Conservation (phyloP, 2,329 filamentous ascomycete genomes). For the Fusarium verticillioides region DNA sequence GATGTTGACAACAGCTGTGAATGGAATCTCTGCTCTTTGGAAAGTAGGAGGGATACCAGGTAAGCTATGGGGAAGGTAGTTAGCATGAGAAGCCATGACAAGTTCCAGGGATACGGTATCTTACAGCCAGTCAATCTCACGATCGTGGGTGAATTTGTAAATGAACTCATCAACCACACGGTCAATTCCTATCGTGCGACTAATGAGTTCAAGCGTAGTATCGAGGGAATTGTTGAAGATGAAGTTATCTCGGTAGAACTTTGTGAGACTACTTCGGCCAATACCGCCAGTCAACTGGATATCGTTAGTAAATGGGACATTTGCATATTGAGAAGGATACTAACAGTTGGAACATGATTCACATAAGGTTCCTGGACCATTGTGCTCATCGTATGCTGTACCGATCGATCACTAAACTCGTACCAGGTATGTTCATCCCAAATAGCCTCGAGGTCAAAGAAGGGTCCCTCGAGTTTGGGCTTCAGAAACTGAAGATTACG, state of each 20-base stretch:
- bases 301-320: neutral
- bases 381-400: constrained; percentile 79
- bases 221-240: constrained; percentile 78
- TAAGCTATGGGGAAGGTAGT: constrained; percentile 45
- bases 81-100: rapidly evolving
- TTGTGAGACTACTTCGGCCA: constrained; percentile 69
- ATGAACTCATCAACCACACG: constrained; percentile 78
- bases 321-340: constrained; percentile 1
- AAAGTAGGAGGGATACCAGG: constrained; percentile 67
- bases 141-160: constrained; percentile 71
- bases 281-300: constrained; percentile 72
- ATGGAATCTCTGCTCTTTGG: constrained; percentile 65
- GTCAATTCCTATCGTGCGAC: constrained; percentile 77
- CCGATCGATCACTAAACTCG: constrained; percentile 76
- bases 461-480: constrained; percentile 69
- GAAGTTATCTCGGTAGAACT: constrained; percentile 79
- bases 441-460: constrained; percentile 78
- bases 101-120: constrained; percentile 30
- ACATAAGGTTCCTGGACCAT: constrained; percentile 85
- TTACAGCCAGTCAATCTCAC: constrained; percentile 74
- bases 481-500: constrained; percentile 74
- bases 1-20: constrained; percentile 72
- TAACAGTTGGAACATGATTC: constrained; percentile 77
- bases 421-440: constrained; percentile 82
- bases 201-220: constrained; percentile 74